Evolutionary conservation across 2,329 filamentous ascomycete species (phyloP).

Genomic region (Fusarium tjaetaba): DNA sequence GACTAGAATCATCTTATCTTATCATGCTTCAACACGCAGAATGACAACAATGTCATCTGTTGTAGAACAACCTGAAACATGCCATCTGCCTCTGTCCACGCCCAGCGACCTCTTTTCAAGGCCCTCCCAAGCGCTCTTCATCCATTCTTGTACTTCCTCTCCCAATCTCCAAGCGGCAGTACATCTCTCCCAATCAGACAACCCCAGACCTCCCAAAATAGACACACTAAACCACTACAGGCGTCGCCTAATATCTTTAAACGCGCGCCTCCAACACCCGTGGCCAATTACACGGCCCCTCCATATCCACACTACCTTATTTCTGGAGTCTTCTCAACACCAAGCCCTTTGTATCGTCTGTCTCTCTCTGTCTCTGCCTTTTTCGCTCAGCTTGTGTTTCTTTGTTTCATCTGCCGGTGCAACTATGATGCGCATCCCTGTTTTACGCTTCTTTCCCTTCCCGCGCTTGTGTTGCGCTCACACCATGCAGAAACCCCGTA

Average conservation of each 20-base stretch:
- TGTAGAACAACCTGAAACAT: slow-evolving; percentile 36
- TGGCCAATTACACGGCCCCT: slow-evolving; percentile 29
- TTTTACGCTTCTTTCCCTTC: background rate
- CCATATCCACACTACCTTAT: slow-evolving; percentile 17
- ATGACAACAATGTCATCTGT: background rate
- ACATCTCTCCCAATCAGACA: slow-evolving; percentile 32
- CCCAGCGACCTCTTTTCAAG: slow-evolving; percentile 2
- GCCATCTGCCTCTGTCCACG: slow-evolving; percentile 35
- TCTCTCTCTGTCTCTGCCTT: background rate
- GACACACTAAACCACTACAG: slow-evolving; percentile 26
- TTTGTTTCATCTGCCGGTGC: slow-evolving; percentile 22
- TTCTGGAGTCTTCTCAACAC: slow-evolving; percentile 30
- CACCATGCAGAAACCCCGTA: slow-evolving; percentile 41
- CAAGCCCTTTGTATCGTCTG: slow-evolving; percentile 5
- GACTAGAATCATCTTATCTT: background rate
- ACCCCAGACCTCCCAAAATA: slow-evolving; percentile 34
- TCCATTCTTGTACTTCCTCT: slow-evolving; percentile 20
- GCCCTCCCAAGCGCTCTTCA: slow-evolving; percentile 30
- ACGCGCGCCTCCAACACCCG: slow-evolving; percentile 39
- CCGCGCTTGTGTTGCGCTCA: slow-evolving; percentile 25
- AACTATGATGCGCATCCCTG: slow-evolving; percentile 37
- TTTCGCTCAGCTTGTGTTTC: background rate
- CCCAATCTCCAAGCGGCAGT: slow-evolving; percentile 4
- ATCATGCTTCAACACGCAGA: background rate
- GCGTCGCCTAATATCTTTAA: slow-evolving; percentile 38